These are phyloP conservation scores for Mortierella sp. DNA, from an alignment of 371 early-diverging fungal genomes.

Conservation along the genomic window DNA sequence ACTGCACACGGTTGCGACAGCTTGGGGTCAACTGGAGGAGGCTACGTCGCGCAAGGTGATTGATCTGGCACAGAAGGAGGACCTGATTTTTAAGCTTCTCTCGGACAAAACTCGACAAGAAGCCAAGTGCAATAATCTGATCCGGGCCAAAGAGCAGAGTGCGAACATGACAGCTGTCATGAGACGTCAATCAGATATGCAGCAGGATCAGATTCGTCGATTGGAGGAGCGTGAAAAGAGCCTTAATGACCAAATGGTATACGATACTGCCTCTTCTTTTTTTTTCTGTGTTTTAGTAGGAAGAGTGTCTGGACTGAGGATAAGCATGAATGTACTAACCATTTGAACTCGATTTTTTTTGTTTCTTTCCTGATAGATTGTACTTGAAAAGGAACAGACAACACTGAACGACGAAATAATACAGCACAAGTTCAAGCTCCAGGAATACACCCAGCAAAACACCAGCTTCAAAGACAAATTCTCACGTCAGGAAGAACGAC, in stretches of 20 bases:
- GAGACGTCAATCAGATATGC: constrained; percentile 79
- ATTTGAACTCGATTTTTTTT: background rate
- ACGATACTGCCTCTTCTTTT: background rate
- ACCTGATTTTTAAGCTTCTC: constrained; percentile 73
- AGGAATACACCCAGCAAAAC: constrained; percentile 41
- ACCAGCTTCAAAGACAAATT: constrained; percentile 45
- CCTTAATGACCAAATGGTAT: constrained; percentile 70
- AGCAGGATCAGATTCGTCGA: constrained; percentile 78
- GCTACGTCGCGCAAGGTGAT: constrained; percentile 78
- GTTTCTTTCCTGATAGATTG: constrained; percentile 36
- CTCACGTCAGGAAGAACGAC: constrained; percentile 41
- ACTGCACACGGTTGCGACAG: constrained; percentile 80
- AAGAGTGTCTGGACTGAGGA: no score
- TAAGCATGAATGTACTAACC: no score
- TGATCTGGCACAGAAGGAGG: constrained; percentile 77
- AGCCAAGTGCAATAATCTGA: constrained; percentile 53
- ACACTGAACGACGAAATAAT: constrained; percentile 22
- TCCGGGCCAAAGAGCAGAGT: constrained; percentile 73
- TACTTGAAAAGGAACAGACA: constrained; percentile 41
- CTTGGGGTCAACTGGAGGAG: constrained; percentile 81
- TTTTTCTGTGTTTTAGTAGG: background rate
- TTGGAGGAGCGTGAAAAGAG: constrained; percentile 81
- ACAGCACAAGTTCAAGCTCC: constrained; percentile 35
- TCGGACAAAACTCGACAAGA: constrained; percentile 60
- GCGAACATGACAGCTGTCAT: constrained; percentile 71